Base-by-base conservation (phyloP, 257 asterid genomes). In the Nicotiana knightiana region DNA sequence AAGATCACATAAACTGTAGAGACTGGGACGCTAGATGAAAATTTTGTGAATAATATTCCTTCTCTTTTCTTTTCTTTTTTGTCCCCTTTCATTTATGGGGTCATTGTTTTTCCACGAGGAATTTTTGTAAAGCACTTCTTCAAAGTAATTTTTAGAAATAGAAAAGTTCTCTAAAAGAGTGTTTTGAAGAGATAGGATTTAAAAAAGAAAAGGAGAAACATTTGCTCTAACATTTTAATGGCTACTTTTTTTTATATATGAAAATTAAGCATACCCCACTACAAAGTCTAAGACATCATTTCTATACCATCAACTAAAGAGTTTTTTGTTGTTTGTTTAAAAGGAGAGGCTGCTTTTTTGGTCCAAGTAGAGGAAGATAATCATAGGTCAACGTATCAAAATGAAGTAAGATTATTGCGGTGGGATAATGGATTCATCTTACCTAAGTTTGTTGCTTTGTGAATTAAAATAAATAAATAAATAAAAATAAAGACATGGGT, bases 331-430 rank as follows among this genome's bases (percentile, higher is more conserved):
- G 46, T 37, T 79, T 43, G 46, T 62, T 63, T 59, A 11, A 59
- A 46, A 58, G 26, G 26, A 39, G 39, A 59, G 43, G 33, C 61
- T 79, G 37, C 4, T 21, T 79, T 46, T 59, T 79, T 24, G n/a
- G 46, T 61, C 61, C n/a, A 61, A 79, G 4, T 79, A 79, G 24
- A 79, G 21, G 75, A 28, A 10, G 80, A 48, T 39, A 79, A 62
- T 79, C 62, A 79, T 79, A 79, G 82, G 82, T 79, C 75, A 79
- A 62, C 82, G 75, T 21, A 79, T 48, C 82, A 62, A 21, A 79
- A 62, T 62, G 61, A 43, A 43, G 28, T 13, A 79, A 48, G 59
- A 61, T 79, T 62, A 65, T 26, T 79, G 43, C 24, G 21, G 21
- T 37, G 71, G 61, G 59, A 61, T 59, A 48, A 48, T 48, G 58